These are phyloP conservation scores for Marsdenia floribunda DNA, from an alignment of 257 asterid species.

Conservation along the genomic window DNA sequence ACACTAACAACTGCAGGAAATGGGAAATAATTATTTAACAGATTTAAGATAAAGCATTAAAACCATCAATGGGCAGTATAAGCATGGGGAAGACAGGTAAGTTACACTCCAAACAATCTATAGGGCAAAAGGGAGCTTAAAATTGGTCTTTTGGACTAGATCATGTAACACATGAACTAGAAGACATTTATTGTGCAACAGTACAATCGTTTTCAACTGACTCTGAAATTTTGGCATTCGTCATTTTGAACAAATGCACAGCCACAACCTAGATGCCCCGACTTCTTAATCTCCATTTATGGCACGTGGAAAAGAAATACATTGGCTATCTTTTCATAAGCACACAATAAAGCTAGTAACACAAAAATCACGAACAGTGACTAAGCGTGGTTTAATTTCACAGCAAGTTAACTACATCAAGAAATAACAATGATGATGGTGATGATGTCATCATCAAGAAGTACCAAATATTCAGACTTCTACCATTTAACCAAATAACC, in stretches of 20 bases:
- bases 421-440: neutral
- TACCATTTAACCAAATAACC: neutral
- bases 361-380: neutral
- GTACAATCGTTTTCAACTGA: neutral
- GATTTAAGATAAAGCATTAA: neutral
- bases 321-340: neutral
- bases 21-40: neutral
- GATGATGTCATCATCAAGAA: no score
- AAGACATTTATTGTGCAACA: neutral
- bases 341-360: neutral
- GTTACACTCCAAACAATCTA: neutral
- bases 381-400: neutral
- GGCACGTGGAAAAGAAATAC: neutral
- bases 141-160: neutral
- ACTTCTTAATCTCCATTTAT: neutral
- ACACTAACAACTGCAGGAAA: slow-evolving; percentile 79
- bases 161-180: neutral
- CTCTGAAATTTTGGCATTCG: neutral
- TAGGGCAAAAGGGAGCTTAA: neutral
- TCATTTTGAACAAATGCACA: neutral
- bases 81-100: neutral
- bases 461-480: neutral
- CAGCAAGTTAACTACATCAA: neutral
- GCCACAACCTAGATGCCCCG: neutral
- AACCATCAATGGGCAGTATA: no score